These are phyloP conservation scores for Jaminaea rosea DNA, from an alignment of 1,284 basidiomycete species.

Conservation along the genomic window DNA sequence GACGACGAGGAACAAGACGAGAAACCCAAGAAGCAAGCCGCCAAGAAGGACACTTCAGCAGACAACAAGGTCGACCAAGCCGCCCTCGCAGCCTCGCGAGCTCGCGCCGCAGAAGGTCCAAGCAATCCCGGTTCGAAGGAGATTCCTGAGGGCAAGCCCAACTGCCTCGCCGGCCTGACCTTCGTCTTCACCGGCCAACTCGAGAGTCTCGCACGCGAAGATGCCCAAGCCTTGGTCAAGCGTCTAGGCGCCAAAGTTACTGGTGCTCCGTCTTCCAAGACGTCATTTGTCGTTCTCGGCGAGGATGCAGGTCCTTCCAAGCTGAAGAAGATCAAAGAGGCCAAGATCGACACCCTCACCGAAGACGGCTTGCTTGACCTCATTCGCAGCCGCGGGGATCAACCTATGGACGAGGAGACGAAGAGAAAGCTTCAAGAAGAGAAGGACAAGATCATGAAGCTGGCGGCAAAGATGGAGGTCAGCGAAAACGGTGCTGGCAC, in stretches of 20 bases:
- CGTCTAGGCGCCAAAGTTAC: conserved; percentile 75
- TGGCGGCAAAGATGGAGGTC: conserved; percentile 27
- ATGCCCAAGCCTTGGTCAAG: conserved; percentile 78
- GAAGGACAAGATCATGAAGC: conserved; percentile 50
- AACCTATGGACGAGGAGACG: conserved; percentile 63
- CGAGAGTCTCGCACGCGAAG: conserved; percentile 74
- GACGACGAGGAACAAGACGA: conserved; percentile 24
- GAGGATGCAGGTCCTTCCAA: conserved; percentile 80
- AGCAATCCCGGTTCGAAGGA: conserved; percentile 68
- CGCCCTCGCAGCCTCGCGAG: conserved; percentile 22
- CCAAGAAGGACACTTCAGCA: conserved; percentile 11
- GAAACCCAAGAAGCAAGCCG: conserved; percentile 3
- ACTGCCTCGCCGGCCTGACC: conserved; percentile 75
- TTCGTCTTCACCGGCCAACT: conserved; percentile 89
- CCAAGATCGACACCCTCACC: conserved; percentile 62
- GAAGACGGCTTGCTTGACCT: conserved; percentile 83
- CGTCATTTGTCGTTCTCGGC: conserved; percentile 80
- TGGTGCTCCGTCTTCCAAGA: conserved; percentile 77
- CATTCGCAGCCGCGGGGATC: conserved; percentile 32
- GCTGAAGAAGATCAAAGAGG: conserved; percentile 71
- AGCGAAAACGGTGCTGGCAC: conserved; percentile 13
- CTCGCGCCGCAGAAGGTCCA: conserved; percentile 62
- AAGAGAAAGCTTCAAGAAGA: conserved; percentile 76
- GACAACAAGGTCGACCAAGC: neutral
- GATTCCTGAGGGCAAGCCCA: conserved; percentile 66